A percentile compares a stretch with the other conserved stretches of the same genome.
phyloP scores from a whole-genome alignment of 441 rosid species.

The Codiaeum variegatum region DNA sequence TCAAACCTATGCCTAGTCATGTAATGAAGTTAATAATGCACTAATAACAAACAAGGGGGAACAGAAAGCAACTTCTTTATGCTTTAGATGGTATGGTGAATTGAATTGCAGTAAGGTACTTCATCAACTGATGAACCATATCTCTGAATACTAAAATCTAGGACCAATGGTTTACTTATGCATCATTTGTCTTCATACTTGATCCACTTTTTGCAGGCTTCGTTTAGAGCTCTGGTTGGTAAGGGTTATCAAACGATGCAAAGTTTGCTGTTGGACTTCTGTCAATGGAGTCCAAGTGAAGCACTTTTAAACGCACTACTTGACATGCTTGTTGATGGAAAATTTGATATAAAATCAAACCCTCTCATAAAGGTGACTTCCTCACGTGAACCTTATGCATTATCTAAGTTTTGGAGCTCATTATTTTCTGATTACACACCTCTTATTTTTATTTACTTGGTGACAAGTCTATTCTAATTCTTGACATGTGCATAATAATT shows the following conservation, averaged over 20 bases:
- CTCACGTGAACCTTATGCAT: constrained; percentile 19
- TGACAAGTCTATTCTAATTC: not conserved
- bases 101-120: not conserved
- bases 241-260: constrained; percentile 94
- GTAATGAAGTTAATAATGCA: not conserved
- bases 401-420: not conserved
- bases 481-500: not conserved
- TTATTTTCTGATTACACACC: not conserved
- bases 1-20: not conserved
- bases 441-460: not conserved
- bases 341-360: constrained; percentile 65
- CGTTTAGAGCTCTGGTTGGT: constrained; percentile 95
- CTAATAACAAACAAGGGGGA: not conserved
- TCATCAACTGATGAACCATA: not conserved
- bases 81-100: not conserved
- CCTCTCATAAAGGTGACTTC: constrained; percentile 70
- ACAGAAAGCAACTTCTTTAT: not conserved
- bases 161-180: not conserved
- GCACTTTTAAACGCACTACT: constrained; percentile 81
- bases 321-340: constrained; percentile 99
- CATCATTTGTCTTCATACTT: not conserved
- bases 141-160: not conserved
- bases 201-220: constrained; percentile 48
- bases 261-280: constrained; percentile 87
- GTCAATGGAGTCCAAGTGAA: constrained; percentile 82